Conservation (phyloP, 2,329 filamentous ascomycete genomes). For the Albifimbria verrucaria region DNA sequence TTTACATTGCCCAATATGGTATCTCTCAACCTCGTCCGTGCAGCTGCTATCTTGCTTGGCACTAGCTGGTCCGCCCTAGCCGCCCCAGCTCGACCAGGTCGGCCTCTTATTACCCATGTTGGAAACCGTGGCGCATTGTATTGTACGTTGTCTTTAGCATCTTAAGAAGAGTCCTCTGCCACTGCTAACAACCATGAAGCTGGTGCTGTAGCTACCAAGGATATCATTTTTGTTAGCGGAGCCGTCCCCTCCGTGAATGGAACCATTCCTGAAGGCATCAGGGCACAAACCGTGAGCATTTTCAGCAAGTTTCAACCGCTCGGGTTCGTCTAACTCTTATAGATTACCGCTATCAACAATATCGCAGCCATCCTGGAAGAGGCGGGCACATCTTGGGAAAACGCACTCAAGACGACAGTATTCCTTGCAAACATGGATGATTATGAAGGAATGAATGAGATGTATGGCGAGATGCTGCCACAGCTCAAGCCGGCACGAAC, state of each 20-base stretch:
- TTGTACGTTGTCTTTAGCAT: no score
- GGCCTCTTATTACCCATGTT: no score
- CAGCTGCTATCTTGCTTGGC: no score
- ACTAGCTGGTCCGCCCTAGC: no score
- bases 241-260: slow-evolving; percentile 13
- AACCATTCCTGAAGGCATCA: slow-evolving; percentile 14
- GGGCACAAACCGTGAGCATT: slow-evolving; percentile 13
- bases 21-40: no score
- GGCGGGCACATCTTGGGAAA: slow-evolving; percentile 15
- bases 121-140: no score
- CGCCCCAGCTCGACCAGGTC: no score
- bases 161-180: no score
- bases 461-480: slow-evolving; percentile 13
- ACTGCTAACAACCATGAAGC: slow-evolving; percentile 4
- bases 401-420: slow-evolving; percentile 15
- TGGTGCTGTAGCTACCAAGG: slow-evolving; percentile 11
- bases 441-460: slow-evolving; percentile 16
- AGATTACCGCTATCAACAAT: slow-evolving; percentile 10
- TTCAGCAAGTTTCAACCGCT: background rate
- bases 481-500: slow-evolving; percentile 6
- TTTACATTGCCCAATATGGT: no score
- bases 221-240: slow-evolving; percentile 13
- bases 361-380: slow-evolving; percentile 14
- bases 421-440: slow-evolving; percentile 16
- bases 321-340: background rate